Percentiles rank a stretch among this genome's conserved stretches.
These are phyloP conservation scores for Acanthochlamys bracteata DNA, from an alignment of 106 monocot genomes.

Conservation along the genomic window DNA sequence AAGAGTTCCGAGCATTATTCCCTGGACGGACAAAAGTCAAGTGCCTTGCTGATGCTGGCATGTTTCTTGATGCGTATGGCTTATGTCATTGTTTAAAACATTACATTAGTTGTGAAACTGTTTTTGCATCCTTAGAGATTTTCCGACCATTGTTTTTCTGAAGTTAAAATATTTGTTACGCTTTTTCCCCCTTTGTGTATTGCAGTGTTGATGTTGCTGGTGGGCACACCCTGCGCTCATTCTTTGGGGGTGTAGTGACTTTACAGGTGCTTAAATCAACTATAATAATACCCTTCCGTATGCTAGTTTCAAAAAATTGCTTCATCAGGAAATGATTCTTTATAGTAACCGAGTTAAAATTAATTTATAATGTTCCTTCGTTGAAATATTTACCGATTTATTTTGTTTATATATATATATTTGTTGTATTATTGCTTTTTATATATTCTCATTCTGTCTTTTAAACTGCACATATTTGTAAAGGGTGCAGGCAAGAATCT, in stretches of 20 bases:
- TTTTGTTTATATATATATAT: background rate
- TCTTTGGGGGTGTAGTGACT: constrained; percentile 66
- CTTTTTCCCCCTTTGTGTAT: background rate
- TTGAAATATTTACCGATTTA: background rate
- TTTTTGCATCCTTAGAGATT: background rate
- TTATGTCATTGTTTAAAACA: background rate
- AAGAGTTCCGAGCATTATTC: constrained; percentile 60
- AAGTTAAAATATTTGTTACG: background rate
- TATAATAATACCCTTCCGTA: background rate
- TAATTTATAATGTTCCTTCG: background rate
- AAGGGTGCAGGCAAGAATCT: background rate
- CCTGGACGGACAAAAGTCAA: constrained; percentile 46
- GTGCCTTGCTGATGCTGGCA: constrained; percentile 85
- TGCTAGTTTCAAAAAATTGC: background rate
- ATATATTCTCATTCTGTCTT: background rate
- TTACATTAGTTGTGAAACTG: background rate
- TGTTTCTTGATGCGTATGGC: constrained; percentile 84
- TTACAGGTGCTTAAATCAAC: constrained; percentile 43
- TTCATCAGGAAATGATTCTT: background rate
- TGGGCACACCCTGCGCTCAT: constrained; percentile 45
- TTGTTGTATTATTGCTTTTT: background rate
- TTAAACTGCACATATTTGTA: background rate
- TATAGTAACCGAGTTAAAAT: background rate
- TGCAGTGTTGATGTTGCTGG: constrained; percentile 78
- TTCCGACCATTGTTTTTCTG: background rate